Conservation (phyloP, 495 filamentous ascomycete species). For the Talaromyces liani region DNA sequence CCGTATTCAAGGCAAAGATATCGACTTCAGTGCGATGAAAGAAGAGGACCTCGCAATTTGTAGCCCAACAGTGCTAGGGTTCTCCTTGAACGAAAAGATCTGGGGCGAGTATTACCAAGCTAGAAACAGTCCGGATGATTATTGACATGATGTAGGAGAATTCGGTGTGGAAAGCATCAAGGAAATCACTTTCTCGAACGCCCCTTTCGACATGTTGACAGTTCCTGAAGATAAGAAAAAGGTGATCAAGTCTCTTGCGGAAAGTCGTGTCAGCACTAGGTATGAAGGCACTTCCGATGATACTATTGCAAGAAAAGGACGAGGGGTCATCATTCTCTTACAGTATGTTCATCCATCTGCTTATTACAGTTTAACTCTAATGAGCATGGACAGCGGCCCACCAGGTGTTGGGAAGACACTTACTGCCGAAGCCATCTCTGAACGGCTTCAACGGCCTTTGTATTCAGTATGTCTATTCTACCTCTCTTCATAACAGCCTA, state of each 20-base stretch:
- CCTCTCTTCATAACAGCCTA: not conserved
- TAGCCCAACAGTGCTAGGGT: constrained; percentile 22
- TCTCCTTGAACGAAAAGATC: constrained; percentile 15
- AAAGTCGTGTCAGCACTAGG: constrained; percentile 12
- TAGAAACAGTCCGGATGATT: constrained; percentile 1
- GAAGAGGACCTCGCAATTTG: constrained; percentile 20
- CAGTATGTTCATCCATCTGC: constrained; percentile 1
- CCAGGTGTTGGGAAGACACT: constrained; percentile 38
- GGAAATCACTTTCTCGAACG: constrained; percentile 16
- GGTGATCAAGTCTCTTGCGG: constrained; percentile 15
- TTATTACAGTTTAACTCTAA: constrained; percentile 13
- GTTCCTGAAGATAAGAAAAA: constrained; percentile 17
- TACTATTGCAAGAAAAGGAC: constrained; percentile 25
- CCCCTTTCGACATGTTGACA: constrained; percentile 15
- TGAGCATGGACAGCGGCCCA: constrained; percentile 40
- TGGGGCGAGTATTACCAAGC: constrained; percentile 15
- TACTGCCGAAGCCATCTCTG: constrained; percentile 31
- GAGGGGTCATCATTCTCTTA: constrained; percentile 31
- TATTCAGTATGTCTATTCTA: constrained; percentile 11
- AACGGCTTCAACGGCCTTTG: constrained; percentile 22
- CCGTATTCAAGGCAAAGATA: constrained; percentile 9
- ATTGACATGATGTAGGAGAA: constrained; percentile 16
- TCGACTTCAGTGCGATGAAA: constrained; percentile 14
- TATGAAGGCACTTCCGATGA: constrained; percentile 19
- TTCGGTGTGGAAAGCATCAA: constrained; percentile 20